These are phyloP conservation scores for Emericellopsis cladophorae DNA, from an alignment of 2,329 filamentous ascomycete genomes.

Conservation along the genomic window DNA sequence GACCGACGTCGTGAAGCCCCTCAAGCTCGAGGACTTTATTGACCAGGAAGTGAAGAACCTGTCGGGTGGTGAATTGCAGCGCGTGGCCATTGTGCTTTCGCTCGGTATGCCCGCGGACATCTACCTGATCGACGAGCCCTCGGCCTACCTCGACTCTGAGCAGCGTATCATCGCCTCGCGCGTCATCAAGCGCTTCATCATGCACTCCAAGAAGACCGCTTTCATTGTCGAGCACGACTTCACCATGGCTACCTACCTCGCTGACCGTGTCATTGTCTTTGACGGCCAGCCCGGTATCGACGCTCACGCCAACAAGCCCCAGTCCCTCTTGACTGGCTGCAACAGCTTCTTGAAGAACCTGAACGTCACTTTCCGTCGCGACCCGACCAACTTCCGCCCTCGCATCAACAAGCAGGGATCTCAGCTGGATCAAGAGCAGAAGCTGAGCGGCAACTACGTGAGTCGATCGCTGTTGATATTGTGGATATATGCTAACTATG, in stretches of 20 bases:
- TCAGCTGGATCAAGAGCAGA: conserved; percentile 97
- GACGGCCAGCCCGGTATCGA: conserved; percentile 86
- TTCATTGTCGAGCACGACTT: conserved; percentile 99
- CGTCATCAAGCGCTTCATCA: conserved; percentile 99
- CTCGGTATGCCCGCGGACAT: conserved; percentile 94
- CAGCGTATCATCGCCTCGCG: conserved; percentile 95
- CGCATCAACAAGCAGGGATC: conserved; percentile 97
- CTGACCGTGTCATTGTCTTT: conserved; percentile 97
- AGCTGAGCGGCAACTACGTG: conserved; percentile 82
- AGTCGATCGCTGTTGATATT: conserved; percentile 21
- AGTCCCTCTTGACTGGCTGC: conserved; percentile 89
- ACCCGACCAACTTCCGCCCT: conserved; percentile 89
- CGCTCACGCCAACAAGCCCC: conserved; percentile 76
- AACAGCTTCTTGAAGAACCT: conserved; percentile 94
- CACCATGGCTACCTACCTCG: conserved; percentile 72
- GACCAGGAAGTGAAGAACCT: conserved; percentile 99
- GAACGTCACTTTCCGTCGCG: conserved; percentile 96
- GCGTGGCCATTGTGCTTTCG: conserved; percentile 95
- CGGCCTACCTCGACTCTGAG: conserved; percentile 94
- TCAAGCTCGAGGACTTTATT: conserved; percentile 98
- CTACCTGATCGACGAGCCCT: conserved; percentile 96
- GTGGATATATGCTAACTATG: conserved; percentile 7
- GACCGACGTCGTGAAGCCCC: conserved; percentile 98
- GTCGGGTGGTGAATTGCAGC: conserved; percentile 97
- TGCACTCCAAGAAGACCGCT: conserved; percentile 99